Base-by-base conservation (phyloP, 1,139 yeast genomes). In the Kodamaea sp. region DNA sequence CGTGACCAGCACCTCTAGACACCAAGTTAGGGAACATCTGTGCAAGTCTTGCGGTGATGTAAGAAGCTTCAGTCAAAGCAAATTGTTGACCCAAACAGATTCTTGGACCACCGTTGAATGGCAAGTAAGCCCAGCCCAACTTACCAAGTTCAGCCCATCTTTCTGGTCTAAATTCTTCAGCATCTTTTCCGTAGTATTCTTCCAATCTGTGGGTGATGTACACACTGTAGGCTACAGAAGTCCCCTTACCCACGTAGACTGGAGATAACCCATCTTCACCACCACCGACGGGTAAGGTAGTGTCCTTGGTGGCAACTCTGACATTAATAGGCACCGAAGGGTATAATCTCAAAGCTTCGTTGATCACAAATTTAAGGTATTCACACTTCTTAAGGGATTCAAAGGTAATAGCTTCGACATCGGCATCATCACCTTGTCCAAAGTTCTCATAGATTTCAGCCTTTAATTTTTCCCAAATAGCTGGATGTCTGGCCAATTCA, bases 401-500 rank as follows among this genome's bases (percentile, higher is more conserved):
- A 25, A 53, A 51, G 35, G 49, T 41, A 19, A 51, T 42, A 13
- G 27, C 34, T 4, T 39, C 37, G 24, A 49, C 27, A 16, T 43
- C 43, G 12, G 38, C 41, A 7, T 38, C 43, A 6, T 44, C 43
- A 25, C 53, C 55, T 13, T 36, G 28, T 10, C 73, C 73, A 46
- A 69, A 66, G 10, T 47, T 47, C 3, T 34, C 44, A 23, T 53
- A 43, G 13, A 76, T 58, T 32, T 62, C 74, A 7, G 53, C 51
- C 31, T 69, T 62, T 38, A 76, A 61, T 41, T 58, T 63, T 8
- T 43, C 32, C 50, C 59, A 71, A 10, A 70, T 56, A 3, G 51
- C 50, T n/a, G 72, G 73, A 41, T 70, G 61, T 34, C 72, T 56
- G 1, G 75, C 68, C 34, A 75, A 57, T 45, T 72, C 73, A 43